Evolutionary conservation across 768 basidiomycete species (phyloP).

Genomic region (Agaricus subrufescens): DNA sequence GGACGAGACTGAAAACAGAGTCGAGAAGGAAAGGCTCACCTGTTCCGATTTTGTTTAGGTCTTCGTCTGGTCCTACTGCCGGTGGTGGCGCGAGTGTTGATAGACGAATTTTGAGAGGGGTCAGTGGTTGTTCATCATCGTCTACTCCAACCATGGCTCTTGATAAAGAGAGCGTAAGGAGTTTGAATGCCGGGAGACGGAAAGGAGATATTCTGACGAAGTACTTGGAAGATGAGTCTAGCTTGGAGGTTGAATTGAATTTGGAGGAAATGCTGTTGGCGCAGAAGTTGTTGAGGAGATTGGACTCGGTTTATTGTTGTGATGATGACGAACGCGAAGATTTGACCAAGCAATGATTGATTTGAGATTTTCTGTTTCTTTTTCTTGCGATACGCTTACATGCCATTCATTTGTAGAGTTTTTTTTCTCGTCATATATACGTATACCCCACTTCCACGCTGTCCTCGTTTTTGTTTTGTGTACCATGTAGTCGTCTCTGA

Average conservation of each 20-base stretch:
- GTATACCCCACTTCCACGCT: too few species aligned
- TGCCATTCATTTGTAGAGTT: not conserved
- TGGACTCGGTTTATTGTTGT: conserved; percentile 15
- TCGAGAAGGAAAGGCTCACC: conserved; percentile 6
- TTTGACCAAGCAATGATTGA: not conserved
- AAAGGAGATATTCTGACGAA: not conserved
- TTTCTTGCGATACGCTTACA: not conserved
- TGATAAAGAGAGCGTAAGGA: not conserved
- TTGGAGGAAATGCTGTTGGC: conserved; percentile 30
- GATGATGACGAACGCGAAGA: not conserved
- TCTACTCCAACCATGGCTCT: not conserved
- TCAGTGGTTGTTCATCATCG: not conserved
- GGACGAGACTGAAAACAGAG: not conserved
- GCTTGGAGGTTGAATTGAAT: conserved; percentile 22
- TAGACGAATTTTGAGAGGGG: not conserved
- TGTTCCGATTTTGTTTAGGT: conserved; percentile 4
- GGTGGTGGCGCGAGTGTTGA: not conserved
- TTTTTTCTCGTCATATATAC: too few species aligned
- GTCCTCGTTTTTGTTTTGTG: not conserved
- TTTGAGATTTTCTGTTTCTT: not conserved
- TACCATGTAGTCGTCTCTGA: not conserved
- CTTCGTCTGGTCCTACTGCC: not conserved
- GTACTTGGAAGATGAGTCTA: too few species aligned
- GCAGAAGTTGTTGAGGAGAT: conserved; percentile 25
- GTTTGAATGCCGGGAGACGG: not conserved